Base-by-base conservation (phyloP, 2,329 filamentous ascomycete species). In the Pseudogymnoascus sp. region DNA sequence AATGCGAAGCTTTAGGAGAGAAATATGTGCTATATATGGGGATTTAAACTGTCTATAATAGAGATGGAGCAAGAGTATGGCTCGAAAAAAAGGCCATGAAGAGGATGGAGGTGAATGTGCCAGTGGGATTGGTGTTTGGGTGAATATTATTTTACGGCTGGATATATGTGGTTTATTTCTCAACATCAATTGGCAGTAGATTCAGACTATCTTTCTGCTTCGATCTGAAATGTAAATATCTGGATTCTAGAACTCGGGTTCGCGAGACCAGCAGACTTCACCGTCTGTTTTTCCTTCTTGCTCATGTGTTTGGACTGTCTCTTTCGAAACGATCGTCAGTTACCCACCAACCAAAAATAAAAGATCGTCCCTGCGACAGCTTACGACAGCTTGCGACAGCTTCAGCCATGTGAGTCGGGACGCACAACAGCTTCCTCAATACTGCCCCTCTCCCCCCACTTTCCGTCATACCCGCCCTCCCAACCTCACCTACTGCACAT, bases 1-100 rank as follows among this genome's bases (percentile, higher is more conserved):
- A 76, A 78, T 68, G 75, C 76, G 4, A 78, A 77, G 67, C 67
- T 78, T 18, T 78, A 73, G 63, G 35, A 35, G 33, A 3, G 5
- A 3, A 14, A 4, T 20, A 39, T 39, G 9, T 8, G 18, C 16
- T 9, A 6, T 33, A 5, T 16, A 16, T 16, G 5, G 25, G n/a
- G 8, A 6, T 6, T 33, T 54, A 11, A 12, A 33, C 12, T 54
- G 43, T 54, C 25, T n/a, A 7, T 54, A 33, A 54, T 54, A 54
- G n/a, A 54, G n/a, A 33, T 12, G 43, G 43, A 4, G 9, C 4
- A 18, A 7, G 8, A n/a, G 25, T 18, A 25, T 25, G 43, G n/a
- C 18, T 30, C 8, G 30, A 54, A 33, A 54, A 33, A 25, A 25
- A 54, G 25, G 43, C 18, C 4, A 6, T 8, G 25, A 5, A 7